Evolutionary conservation across 345 rosid genomes (phyloP), one percentile per base, ranked within the genome.

Genomic region (Lumnitzera littorea): DNA sequence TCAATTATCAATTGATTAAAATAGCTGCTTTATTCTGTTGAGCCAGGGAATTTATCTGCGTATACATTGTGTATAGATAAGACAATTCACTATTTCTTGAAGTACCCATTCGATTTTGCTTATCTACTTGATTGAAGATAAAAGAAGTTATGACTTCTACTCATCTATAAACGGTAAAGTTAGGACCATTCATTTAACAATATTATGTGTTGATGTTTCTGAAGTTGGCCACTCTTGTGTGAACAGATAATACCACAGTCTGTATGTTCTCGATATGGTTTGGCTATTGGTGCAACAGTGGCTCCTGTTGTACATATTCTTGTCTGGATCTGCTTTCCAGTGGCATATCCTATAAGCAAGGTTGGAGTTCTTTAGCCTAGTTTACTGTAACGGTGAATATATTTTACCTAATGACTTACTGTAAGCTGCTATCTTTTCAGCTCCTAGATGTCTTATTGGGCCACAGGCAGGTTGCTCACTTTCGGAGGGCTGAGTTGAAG

Each of bases 341-440:
- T 83, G 70, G 83, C 91, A 52, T 86, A 75, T 69, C 91, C 91
- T 17, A 76, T 86, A 62, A 83, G 91, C 88, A 83, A 86, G 91
- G 91, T 83, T 29, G 50, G 46, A 27, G 20, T 0, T 55, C 11
- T 48, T 46, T 20, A 48, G 48, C 48, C 59, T 14, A 53, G 48
- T 15, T 54, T 58, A 48, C 14, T 31, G 50, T 62, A 36, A 24
- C 31, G 8, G 23, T 36, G 1, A 10, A 23, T 3, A 16, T 48
- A 31, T 13, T n/a, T 27, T 5, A 1, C 13, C 24, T n/a, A 15
- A 31, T 5, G 14, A 53, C 41, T 25, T 17, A 11, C 6, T n/a
- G 3, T 17, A 2, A 8, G 2, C 51, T 25, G 43, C 13, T 48
- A 51, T 63, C 51, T 25, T 24, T 43, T 51, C 73, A 85, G 86